These are phyloP conservation scores for Canariomyces notabilis DNA, from an alignment of 2,329 filamentous ascomycete species.

Conservation along the genomic window DNA sequence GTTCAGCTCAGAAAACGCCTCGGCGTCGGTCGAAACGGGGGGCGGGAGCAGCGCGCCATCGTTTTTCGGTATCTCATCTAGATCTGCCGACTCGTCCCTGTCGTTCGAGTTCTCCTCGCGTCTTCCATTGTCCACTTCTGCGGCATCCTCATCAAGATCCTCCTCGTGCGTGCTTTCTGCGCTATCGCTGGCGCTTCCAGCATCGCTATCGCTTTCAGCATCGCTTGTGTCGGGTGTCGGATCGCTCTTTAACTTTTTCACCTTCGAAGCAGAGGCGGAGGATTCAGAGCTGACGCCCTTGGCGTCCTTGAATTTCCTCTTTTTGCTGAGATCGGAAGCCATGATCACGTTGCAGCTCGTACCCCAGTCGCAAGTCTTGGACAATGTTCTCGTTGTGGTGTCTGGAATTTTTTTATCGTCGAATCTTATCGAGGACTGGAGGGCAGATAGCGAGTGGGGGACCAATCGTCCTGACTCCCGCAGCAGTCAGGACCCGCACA, in stretches of 20 bases:
- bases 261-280: constrained; percentile 11
- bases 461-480: too few species aligned
- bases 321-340: constrained; percentile 31
- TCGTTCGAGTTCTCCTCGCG: constrained; percentile 24
- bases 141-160: constrained; percentile 5
- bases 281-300: constrained; percentile 22
- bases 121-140: constrained; percentile 5
- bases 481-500: too few species aligned
- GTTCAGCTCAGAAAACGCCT: constrained; percentile 74
- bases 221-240: constrained; percentile 22
- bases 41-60: constrained; percentile 52
- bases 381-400: too few species aligned
- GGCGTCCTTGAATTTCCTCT: constrained; percentile 33
- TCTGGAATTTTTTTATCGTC: not conserved
- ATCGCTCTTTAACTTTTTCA: constrained; percentile 24
- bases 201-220: constrained; percentile 16
- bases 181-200: constrained; percentile 15
- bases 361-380: not conserved
- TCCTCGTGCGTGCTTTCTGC: too few species aligned
- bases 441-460: constrained; percentile 7
- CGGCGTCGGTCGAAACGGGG: constrained; percentile 54
- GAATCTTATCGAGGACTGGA: constrained; percentile 10
- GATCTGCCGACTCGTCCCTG: constrained; percentile 30
- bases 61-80: constrained; percentile 32
- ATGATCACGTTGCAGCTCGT: constrained; percentile 20